Conservation (phyloP, 371 early-diverging fungal species). For the Mucor plumbeus region DNA sequence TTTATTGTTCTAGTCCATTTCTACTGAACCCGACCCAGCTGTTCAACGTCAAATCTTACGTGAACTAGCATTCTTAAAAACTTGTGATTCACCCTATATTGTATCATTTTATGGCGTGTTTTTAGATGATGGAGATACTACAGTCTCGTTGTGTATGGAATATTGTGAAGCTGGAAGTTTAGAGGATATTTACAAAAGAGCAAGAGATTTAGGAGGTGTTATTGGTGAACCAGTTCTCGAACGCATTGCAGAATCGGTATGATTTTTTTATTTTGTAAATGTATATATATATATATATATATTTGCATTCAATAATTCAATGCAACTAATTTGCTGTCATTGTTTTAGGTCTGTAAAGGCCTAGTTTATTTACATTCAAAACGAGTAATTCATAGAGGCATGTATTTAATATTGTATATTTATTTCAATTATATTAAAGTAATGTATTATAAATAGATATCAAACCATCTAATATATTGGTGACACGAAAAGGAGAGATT, state of each 20-base stretch:
- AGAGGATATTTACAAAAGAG: conserved; percentile 79
- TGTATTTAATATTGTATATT: background rate
- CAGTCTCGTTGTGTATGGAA: conserved; percentile 96
- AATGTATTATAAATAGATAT: conserved; percentile 59
- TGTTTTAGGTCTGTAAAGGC: conserved; percentile 70
- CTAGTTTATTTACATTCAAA: conserved; percentile 79
- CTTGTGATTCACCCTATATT: conserved; percentile 91
- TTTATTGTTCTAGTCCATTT: conserved; percentile 54
- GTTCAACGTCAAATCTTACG: conserved; percentile 87
- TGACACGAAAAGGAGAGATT: conserved; percentile 85
- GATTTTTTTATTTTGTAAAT: background rate
- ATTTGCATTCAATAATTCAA: background rate
- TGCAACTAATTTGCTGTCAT: background rate
- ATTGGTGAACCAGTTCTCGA: conserved; percentile 84
- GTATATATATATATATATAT: no score
- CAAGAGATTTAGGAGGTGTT: conserved; percentile 61
- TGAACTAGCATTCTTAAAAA: conserved; percentile 87
- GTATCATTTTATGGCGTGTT: conserved; percentile 95
- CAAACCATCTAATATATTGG: conserved; percentile 92
- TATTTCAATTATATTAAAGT: background rate
- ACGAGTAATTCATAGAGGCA: conserved; percentile 83
- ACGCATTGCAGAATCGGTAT: conserved; percentile 79
- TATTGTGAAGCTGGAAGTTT: conserved; percentile 86
- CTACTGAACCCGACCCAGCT: conserved; percentile 70
- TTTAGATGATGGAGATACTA: conserved; percentile 83